phyloP scores from a whole-genome alignment of 371 early-diverging fungal genomes.

The Rhizopus arrhizus region DNA sequence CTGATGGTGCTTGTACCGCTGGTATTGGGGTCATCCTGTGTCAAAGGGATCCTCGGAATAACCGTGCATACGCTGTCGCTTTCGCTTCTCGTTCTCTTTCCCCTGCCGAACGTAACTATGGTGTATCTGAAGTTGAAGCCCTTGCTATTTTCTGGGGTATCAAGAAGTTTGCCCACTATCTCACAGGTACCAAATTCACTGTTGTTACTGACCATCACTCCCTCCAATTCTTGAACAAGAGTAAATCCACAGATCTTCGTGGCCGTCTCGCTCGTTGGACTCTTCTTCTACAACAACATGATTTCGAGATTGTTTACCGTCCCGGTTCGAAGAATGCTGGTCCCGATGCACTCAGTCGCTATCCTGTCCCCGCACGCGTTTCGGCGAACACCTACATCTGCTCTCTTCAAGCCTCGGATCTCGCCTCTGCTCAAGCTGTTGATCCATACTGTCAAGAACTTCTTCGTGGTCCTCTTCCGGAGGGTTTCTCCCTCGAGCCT shows the following conservation, averaged over 20 bases:
- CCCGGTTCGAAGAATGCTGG: no score
- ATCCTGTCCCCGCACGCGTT: no score
- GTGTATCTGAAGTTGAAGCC: conserved; percentile 15
- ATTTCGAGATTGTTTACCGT: conserved; percentile 13
- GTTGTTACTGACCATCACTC: conserved; percentile 30
- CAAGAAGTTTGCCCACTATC: conserved; percentile 18
- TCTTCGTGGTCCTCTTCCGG: no score
- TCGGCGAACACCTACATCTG: no score
- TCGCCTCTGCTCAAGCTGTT: no score
- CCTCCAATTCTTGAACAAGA: conserved; percentile 26
- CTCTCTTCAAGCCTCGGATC: no score
- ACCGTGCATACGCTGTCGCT: no score
- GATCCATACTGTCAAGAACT: no score
- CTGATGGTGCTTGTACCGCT: conserved; percentile 1
- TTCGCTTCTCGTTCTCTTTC: conserved; percentile 1
- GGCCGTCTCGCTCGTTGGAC: conserved; percentile 17
- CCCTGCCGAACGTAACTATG: conserved; percentile 12
- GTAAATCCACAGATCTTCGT: conserved; percentile 3
- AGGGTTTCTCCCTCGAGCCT: no score
- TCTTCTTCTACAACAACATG: conserved; percentile 9
- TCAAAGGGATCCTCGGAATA: conserved; percentile 2
- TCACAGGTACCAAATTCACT: conserved; percentile 16
- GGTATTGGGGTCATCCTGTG: conserved; percentile 14
- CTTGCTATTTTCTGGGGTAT: conserved; percentile 22
- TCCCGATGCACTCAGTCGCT: no score